A percentile compares a stretch with the other conserved stretches of the same genome.
phyloP scores from a whole-genome alignment of 2,329 filamentous ascomycete genomes.

The Ophiostoma australiae region DNA sequence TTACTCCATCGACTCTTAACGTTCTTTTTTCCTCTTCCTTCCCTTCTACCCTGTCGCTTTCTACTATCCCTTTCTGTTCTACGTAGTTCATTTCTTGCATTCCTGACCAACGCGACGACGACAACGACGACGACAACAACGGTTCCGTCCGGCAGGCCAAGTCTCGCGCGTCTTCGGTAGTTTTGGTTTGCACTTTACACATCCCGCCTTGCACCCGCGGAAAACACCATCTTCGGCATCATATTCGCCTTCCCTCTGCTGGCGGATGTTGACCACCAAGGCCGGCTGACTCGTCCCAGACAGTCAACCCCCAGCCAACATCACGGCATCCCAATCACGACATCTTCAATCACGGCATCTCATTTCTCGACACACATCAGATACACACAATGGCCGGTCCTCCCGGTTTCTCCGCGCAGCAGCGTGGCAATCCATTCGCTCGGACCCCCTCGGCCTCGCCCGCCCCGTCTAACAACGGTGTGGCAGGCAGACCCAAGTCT shows the following conservation, averaged over 20 bases:
- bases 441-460: slow-evolving; percentile 65
- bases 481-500: slow-evolving; percentile 64
- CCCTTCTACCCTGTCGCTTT: neutral
- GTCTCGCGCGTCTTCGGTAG: neutral
- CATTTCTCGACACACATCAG: neutral
- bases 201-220: neutral
- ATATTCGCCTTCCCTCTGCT: slow-evolving; percentile 14
- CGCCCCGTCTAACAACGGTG: slow-evolving; percentile 39
- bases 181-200: neutral
- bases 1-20: neutral
- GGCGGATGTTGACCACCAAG: slow-evolving; percentile 22
- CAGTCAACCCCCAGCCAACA: neutral
- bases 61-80: neutral
- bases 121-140: neutral
- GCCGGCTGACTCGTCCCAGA: slow-evolving; percentile 2
- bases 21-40: neutral
- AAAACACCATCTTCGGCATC: neutral
- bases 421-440: slow-evolving; percentile 73
- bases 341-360: neutral
- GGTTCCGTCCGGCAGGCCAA: slow-evolving; percentile 12
- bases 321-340: neutral
- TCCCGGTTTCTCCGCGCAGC: slow-evolving; percentile 20
- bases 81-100: neutral
- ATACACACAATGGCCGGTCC: slow-evolving; percentile 21
- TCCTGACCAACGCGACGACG: neutral